Evolutionary conservation across 1,139 yeast species (phyloP).

Genomic region (Scheffersomyces cryptocercus): DNA sequence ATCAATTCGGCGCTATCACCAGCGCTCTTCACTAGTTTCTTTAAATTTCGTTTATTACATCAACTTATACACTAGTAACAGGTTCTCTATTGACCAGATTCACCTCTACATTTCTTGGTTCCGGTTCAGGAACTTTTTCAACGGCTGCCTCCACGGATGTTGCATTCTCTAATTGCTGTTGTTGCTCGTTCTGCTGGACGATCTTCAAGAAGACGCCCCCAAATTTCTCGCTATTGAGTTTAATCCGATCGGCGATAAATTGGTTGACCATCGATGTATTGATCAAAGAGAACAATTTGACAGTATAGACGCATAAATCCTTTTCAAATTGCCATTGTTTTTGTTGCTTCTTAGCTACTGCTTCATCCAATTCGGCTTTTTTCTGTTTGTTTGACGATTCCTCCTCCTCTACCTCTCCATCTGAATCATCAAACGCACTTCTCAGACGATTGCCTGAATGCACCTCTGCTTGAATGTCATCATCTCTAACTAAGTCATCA

Average conservation of each 20-base stretch:
- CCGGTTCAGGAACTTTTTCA: too few species aligned
- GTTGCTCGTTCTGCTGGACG: conserved; percentile 17
- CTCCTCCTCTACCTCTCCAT: conserved; percentile 22
- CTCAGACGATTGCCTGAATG: conserved; percentile 3
- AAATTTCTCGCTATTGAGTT: conserved; percentile 47
- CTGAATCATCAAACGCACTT: conserved; percentile 10
- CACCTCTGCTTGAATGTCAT: conserved; percentile 8
- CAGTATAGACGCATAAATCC: conserved; percentile 49
- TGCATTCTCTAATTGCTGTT: background rate
- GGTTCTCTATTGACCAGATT: too few species aligned
- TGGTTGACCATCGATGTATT: conserved; percentile 39
- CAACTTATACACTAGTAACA: too few species aligned
- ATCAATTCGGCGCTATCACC: too few species aligned
- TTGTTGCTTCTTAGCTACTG: conserved; percentile 12
- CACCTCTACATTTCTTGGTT: too few species aligned
- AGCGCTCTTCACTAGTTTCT: too few species aligned
- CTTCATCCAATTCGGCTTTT: conserved; percentile 8
- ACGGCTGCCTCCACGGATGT: too few species aligned
- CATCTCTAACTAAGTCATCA: conserved; percentile 30
- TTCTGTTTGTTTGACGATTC: conserved; percentile 4
- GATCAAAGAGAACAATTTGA: conserved; percentile 50
- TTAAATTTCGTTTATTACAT: too few species aligned
- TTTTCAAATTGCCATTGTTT: conserved; percentile 39
- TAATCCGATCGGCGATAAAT: conserved; percentile 37
- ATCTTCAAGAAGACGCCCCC: conserved; percentile 41